These are phyloP conservation scores for Beauveria asiatica DNA, from an alignment of 2,329 filamentous ascomycete species.

Conservation along the genomic window DNA sequence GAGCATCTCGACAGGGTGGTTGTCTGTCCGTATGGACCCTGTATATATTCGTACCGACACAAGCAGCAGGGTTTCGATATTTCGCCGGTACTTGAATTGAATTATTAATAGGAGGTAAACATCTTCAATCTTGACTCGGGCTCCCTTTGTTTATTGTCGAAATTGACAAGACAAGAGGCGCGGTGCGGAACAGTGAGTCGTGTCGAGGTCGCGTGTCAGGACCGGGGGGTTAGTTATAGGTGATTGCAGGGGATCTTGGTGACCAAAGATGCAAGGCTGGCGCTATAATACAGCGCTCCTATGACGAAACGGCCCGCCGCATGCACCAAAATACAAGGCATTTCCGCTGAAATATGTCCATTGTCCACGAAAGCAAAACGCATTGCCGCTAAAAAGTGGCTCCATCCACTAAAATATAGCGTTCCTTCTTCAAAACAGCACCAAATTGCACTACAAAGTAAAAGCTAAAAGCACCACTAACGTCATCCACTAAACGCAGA, in stretches of 20 bases:
- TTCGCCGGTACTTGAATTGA: neutral
- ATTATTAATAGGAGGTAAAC: neutral
- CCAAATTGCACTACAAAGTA: neutral
- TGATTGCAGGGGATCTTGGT: neutral
- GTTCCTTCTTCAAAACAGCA: neutral
- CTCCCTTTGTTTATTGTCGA: constrained; percentile 6
- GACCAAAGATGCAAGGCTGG: neutral
- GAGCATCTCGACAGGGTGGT: too few relatives aligned
- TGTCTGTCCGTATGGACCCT: too few relatives aligned
- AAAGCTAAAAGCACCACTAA: neutral
- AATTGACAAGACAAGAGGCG: neutral
- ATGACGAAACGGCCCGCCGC: too few relatives aligned
- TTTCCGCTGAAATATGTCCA: too few relatives aligned
- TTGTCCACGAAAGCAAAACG: too few relatives aligned
- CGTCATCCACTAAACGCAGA: neutral
- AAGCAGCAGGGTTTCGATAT: too few relatives aligned
- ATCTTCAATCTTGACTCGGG: neutral
- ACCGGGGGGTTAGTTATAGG: neutral
- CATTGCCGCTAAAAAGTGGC: too few relatives aligned
- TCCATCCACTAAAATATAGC: neutral
- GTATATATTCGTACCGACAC: too few relatives aligned
- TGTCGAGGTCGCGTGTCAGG: constrained; percentile 8
- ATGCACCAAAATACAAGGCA: too few relatives aligned
- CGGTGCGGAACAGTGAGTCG: constrained; percentile 1
- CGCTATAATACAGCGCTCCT: neutral